Conservation (phyloP, 371 early-diverging fungal species). For the Apophysomyces variabilis region DNA sequence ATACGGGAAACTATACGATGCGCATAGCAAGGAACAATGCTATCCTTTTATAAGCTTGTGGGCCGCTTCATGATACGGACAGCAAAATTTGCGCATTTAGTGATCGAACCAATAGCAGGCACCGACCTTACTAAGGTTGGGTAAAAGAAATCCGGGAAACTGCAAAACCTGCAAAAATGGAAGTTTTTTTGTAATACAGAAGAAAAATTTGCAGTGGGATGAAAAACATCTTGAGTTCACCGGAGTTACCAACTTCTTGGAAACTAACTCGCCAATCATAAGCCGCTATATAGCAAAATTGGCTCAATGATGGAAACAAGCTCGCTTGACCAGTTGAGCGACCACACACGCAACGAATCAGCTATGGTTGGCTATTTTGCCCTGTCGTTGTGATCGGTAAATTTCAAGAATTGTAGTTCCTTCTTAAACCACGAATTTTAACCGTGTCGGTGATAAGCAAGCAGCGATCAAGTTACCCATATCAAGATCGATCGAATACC, state of each 20-base stretch:
- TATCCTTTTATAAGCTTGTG: slow-evolving; percentile 3
- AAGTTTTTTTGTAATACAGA: neutral
- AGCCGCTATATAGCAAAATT: neutral
- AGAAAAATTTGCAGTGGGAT: neutral
- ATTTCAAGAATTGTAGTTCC: too few species aligned
- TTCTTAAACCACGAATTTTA: too few species aligned
- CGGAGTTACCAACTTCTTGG: neutral
- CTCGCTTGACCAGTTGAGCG: too few species aligned
- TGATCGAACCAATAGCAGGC: slow-evolving; percentile 7
- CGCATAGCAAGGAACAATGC: neutral
- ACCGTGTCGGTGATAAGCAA: too few species aligned
- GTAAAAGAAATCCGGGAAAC: neutral
- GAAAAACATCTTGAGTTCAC: neutral
- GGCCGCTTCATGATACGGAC: slow-evolving; percentile 11
- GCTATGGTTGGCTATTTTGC: too few species aligned
- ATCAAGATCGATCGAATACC: too few species aligned
- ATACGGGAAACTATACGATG: neutral
- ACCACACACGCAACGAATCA: too few species aligned
- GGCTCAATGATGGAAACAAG: neutral
- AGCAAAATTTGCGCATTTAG: slow-evolving; percentile 23
- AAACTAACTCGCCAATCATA: neutral
- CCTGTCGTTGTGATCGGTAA: too few species aligned
- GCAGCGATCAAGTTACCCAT: too few species aligned
- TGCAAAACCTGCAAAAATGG: neutral
- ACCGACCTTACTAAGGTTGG: neutral